Percentiles rank a stretch among this genome's conserved stretches.
phyloP scores from a whole-genome alignment of 306 rosid species.

The Sechiopsis laciniata region DNA sequence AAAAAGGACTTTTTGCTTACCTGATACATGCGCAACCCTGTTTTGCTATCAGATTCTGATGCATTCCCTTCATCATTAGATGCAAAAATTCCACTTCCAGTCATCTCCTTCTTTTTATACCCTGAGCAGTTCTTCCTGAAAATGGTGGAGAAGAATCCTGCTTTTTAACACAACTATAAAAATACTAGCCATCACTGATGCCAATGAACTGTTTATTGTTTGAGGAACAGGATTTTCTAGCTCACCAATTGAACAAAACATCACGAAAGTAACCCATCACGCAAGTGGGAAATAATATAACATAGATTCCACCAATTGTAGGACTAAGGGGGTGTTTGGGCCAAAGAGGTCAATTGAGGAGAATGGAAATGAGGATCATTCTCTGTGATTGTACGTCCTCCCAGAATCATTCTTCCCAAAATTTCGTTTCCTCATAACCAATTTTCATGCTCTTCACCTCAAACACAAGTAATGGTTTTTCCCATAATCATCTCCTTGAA shows the following conservation, averaged over 20 bases:
- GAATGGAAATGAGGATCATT: too few relatives aligned
- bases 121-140: conserved; percentile 71
- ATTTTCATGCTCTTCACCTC: too few relatives aligned
- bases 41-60: conserved; percentile 42
- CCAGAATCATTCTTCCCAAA: too few relatives aligned
- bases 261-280: conserved; percentile 7
- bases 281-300: too few relatives aligned
- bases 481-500: too few relatives aligned
- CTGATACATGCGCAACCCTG: conserved; percentile 59
- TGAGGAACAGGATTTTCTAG: conserved; percentile 4
- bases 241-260: neutral
- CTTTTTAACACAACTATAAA: too few relatives aligned
- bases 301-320: neutral
- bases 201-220: neutral
- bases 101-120: conserved; percentile 60
- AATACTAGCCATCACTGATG: neutral
- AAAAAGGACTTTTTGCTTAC: conserved; percentile 29
- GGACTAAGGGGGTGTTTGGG: neutral
- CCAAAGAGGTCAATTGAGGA: too few relatives aligned
- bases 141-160: neutral
- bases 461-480: too few relatives aligned
- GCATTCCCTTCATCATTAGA: conserved; percentile 36
- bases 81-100: conserved; percentile 62
- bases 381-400: too few relatives aligned
- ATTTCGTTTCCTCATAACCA: too few relatives aligned